phyloP scores from a whole-genome alignment of 805 yeast species.

The Suhomyces canberraensis region DNA sequence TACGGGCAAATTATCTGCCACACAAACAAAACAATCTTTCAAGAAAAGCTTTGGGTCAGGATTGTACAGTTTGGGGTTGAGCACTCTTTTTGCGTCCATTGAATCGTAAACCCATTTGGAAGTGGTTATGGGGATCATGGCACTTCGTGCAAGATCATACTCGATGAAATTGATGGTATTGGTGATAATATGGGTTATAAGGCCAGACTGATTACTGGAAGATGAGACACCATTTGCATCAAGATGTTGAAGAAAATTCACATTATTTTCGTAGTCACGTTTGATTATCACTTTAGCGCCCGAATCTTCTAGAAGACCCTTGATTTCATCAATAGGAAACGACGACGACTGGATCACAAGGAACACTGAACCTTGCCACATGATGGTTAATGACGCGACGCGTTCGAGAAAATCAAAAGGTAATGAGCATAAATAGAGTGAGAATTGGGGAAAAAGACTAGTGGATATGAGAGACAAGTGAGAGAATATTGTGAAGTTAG shows the following conservation, averaged over 20 bases:
- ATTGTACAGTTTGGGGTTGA: conserved; percentile 57
- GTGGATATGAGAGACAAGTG: no score
- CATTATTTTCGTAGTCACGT: conserved; percentile 15
- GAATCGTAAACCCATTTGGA: conserved; percentile 60
- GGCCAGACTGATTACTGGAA: conserved; percentile 1
- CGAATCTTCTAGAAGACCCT: conserved; percentile 14
- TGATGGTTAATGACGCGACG: conserved; percentile 4
- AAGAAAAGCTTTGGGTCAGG: conserved; percentile 71
- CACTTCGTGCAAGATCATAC: conserved; percentile 42
- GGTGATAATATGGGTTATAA: conserved; percentile 51
- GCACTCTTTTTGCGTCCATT: conserved; percentile 34
- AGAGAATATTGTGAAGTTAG: no score
- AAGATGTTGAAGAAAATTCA: conserved; percentile 13
- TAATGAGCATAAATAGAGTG: no score
- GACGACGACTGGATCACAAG: conserved; percentile 18
- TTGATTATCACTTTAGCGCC: conserved; percentile 21
- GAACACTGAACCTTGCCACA: conserved; percentile 20
- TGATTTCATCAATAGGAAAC: conserved; percentile 10
- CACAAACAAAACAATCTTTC: conserved; percentile 58
- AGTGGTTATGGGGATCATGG: conserved; percentile 65
- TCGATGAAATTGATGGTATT: conserved; percentile 50
- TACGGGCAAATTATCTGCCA: conserved; percentile 51
- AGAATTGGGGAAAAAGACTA: no score
- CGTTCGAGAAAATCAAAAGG: no score
- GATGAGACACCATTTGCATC: not conserved